phyloP scores from a whole-genome alignment of 495 filamentous ascomycete genomes.

The Aspergillus heteromorphus region DNA sequence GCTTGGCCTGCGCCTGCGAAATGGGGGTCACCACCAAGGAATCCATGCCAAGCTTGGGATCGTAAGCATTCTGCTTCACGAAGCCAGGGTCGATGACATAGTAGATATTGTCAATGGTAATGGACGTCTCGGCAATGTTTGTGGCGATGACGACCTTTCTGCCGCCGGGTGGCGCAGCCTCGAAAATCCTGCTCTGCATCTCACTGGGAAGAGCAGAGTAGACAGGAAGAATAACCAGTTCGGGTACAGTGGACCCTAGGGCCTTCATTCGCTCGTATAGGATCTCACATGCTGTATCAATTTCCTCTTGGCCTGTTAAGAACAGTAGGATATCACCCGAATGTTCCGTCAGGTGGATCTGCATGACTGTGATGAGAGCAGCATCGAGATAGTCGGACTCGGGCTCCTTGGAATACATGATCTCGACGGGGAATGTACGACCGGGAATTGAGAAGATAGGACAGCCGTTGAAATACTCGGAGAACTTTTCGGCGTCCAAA shows the following conservation, averaged over 20 bases:
- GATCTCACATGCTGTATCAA: constrained; percentile 89
- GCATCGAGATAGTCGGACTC: constrained; percentile 95
- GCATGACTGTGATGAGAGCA: constrained; percentile 94
- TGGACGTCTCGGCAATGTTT: constrained; percentile 96
- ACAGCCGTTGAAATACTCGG: constrained; percentile 86
- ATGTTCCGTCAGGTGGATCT: constrained; percentile 90
- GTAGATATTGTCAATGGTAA: constrained; percentile 96
- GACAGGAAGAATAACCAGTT: constrained; percentile 88
- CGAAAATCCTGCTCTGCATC: constrained; percentile 92
- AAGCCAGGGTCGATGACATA: constrained; percentile 98
- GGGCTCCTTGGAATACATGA: constrained; percentile 89
- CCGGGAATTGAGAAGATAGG: constrained; percentile 97
- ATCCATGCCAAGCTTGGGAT: constrained; percentile 97
- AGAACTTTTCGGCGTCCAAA: constrained; percentile 96
- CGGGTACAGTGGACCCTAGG: constrained; percentile 82
- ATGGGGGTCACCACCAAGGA: constrained; percentile 91
- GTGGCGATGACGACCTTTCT: constrained; percentile 97
- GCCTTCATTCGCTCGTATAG: constrained; percentile 96
- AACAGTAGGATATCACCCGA: constrained; percentile 92
- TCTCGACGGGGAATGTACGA: constrained; percentile 89
- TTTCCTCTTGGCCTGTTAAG: constrained; percentile 96
- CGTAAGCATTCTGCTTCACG: constrained; percentile 95
- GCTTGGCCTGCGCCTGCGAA: constrained; percentile 93
- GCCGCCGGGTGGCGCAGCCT: constrained; percentile 80
- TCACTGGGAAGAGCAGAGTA: constrained; percentile 91